Base-by-base conservation (phyloP, 2,329 filamentous ascomycete species). In the Bipolaris oryzae region DNA sequence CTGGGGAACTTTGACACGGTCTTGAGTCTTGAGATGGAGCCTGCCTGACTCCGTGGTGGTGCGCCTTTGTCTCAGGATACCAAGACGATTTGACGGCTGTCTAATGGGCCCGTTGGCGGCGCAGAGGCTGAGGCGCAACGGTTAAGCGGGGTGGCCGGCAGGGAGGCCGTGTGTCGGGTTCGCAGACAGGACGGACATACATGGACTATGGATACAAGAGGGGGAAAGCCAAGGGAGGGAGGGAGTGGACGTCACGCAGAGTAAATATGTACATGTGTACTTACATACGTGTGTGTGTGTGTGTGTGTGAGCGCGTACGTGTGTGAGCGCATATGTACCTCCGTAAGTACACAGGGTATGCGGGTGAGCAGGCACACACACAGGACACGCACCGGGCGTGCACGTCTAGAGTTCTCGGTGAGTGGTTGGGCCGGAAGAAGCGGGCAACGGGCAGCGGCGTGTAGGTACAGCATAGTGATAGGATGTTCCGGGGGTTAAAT, bases 1-100 rank as follows among this genome's bases (percentile, higher is more conserved):
- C 37, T 53, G 55, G 55, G 50, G 45, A 57, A 54, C 42, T 34
- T 49, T 57, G 50, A 54, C 50, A 57, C 50, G 33, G 45, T 25
- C 37, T 43, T 43, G 43, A 21, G 33, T 47, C 43, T 52, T 48
- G 50, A 49, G 48, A 47, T 21, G 35, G n/a, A 42, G 54, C 43
- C 43, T 16, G 39, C 44, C 44, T 35, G 55, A 34, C 44, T 35
- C 42, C 33, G 44, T 48, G 42, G 38, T 31, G 50, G 23, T 41
- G 38, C 33, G 18, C 37, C 23, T 31, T 6, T 41, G 55, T 54
- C 50, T 57, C 50, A 49, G 37, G 55, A 41, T 21, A 21, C 45
- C 45, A 46, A 39, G 25, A 39, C 44, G 38, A 38, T 54, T 39
- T 49, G 49, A 57, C 55, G 45, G 38, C 25, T 50, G 55, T 54